A percentile compares a stretch with the other conserved stretches of the same genome.
These are phyloP conservation scores for Hypholoma fasciculare DNA, from an alignment of 768 basidiomycete species.

Conservation along the genomic window DNA sequence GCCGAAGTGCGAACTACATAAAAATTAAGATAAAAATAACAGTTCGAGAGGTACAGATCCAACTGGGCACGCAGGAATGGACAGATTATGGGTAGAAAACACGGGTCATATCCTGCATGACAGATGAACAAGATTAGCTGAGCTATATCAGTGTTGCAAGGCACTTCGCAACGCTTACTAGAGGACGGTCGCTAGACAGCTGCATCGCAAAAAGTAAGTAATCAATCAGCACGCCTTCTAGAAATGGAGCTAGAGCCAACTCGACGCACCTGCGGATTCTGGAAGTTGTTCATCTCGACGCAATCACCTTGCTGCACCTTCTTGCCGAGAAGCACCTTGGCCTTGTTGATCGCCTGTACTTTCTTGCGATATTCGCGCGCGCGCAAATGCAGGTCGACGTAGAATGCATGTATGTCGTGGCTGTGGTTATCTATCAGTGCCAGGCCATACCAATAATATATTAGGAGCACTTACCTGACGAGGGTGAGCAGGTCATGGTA, in stretches of 20 bases:
- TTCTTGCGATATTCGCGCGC: constrained; percentile 25
- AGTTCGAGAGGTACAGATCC: no score
- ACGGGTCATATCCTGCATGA: constrained; percentile 16
- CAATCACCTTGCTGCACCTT: constrained; percentile 1
- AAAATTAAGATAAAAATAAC: no score
- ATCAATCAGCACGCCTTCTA: not conserved
- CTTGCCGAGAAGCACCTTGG: constrained; percentile 17
- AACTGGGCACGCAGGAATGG: no score
- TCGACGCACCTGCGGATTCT: constrained; percentile 31
- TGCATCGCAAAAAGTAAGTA: constrained; percentile 9
- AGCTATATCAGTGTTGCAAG: not conserved
- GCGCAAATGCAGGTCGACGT: constrained; percentile 26
- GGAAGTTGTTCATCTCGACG: constrained; percentile 38
- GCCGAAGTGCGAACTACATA: no score
- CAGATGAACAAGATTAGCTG: not conserved
- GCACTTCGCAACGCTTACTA: constrained; percentile 5
- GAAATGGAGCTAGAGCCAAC: not conserved
- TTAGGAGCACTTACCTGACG: constrained; percentile 25
- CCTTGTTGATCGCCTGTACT: constrained; percentile 16
- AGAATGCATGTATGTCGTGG: constrained; percentile 31
- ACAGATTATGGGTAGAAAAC: constrained; percentile 9
- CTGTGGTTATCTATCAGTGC: constrained; percentile 10
- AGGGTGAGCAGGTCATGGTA: constrained; percentile 26
- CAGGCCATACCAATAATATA: not conserved
- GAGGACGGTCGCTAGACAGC: constrained; percentile 18